Base-by-base conservation (phyloP, 352 stramenopile genomes). In the Hyaloperonospora arabidopsidis region DNA sequence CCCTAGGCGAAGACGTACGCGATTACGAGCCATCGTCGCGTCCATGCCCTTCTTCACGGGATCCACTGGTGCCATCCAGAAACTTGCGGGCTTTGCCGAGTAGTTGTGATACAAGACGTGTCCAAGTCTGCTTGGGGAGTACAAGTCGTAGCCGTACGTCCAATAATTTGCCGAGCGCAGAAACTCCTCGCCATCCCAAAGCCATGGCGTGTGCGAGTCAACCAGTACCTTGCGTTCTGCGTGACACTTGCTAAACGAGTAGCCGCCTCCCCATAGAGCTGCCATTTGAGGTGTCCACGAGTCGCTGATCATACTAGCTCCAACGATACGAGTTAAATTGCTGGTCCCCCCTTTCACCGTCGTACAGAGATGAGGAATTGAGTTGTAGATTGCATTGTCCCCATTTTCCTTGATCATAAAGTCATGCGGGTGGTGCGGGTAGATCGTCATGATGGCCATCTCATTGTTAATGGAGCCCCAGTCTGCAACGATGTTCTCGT, bases 221-320 rank as follows among this genome's bases (percentile, higher is more conserved):
- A 91, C 63, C 0, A 59, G 63, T 21, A 85, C 78, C 6, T 72
- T 74, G 1, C 65, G 68, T 58, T 91, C 81, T 5, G 78, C 79
- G 55, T 91, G 78, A 45, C 80, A 91, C 54, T 91, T 91, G 58
- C 71, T 76, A 54, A 89, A 91, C 13, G 74, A 87, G 6, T 84
- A 74, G 18, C 81, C 81, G 2, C 74, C 81, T 28, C 76, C 81
- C 78, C 81, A 91, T 1, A 91, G 51, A 35, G 76, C 76, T 22
- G 46, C 71, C 49, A 92, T 57, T 57, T 89, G 79, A 11, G 81
- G 81, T 52, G 75, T 76, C 59, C 72, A 75, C 29, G 81, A 77
- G 50, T 60, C 57, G 17, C 51, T 65, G 63, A 87, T 92, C 70
- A 89, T 83, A 49, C 74, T 86, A 14, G 79, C 81, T 21, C 79